phyloP scores from a whole-genome alignment of 257 asterid genomes.

The Solanum chiquidenum region DNA sequence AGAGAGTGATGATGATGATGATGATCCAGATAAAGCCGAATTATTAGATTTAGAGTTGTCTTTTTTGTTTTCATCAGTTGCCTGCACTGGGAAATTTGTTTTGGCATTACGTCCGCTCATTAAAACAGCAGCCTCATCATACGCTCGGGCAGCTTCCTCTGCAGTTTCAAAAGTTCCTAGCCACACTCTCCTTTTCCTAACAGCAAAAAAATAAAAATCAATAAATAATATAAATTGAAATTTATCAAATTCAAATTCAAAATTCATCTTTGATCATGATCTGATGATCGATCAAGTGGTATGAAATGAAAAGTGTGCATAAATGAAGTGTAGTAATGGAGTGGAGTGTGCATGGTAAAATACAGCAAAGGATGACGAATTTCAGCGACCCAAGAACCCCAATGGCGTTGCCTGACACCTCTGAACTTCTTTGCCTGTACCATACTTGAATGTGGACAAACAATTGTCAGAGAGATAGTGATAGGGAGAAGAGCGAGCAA shows the following conservation, averaged over 20 bases:
- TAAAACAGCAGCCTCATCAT: slow-evolving; percentile 46
- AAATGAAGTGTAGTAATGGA: too few relatives aligned
- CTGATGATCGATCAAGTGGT: neutral
- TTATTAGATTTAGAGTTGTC: neutral
- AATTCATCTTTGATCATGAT: neutral
- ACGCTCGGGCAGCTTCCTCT: slow-evolving; percentile 51
- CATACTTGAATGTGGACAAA: slow-evolving; percentile 16
- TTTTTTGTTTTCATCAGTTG: neutral
- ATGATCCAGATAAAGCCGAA: slow-evolving; percentile 6
- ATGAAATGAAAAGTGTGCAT: neutral
- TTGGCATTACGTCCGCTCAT: slow-evolving; percentile 55
- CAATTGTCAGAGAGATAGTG: neutral
- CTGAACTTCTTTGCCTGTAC: slow-evolving; percentile 48
- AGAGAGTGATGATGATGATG: slow-evolving; percentile 12
- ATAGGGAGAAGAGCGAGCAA: neutral
- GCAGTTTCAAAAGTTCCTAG: slow-evolving; percentile 53
- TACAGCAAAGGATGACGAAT: slow-evolving; percentile 58
- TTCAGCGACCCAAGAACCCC: slow-evolving; percentile 72
- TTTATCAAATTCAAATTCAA: neutral
- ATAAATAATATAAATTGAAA: neutral
- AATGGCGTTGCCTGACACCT: slow-evolving; percentile 64
- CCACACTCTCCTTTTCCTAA: slow-evolving; percentile 57
- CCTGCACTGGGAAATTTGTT: slow-evolving; percentile 39
- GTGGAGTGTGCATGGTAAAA: neutral
- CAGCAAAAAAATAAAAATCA: neutral